A percentile compares a stretch with the other conserved stretches of the same genome.
Evolutionary conservation across 441 rosid genomes (phyloP).

Genomic region (Pelargonium citronellum): DNA sequence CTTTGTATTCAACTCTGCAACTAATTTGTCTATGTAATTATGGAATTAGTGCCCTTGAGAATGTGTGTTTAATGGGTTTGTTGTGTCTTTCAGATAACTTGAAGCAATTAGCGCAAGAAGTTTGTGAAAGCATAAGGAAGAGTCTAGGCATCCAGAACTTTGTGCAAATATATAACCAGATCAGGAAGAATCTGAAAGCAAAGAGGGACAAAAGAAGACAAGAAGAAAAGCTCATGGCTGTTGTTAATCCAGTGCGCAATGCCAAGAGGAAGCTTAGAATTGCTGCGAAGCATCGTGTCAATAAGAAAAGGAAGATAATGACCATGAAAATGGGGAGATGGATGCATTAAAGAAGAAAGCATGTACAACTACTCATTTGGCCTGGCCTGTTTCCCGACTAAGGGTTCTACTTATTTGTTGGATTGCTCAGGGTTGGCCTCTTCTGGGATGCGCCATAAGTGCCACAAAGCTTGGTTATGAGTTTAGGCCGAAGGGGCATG

Average conservation of each 20-base stretch:
- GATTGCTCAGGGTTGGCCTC: too few species aligned
- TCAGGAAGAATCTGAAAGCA: conserved; percentile 50
- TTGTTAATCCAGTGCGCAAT: conserved; percentile 66
- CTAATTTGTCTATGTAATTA: not conserved
- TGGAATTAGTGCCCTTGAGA: too few species aligned
- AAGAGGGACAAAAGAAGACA: conserved; percentile 75
- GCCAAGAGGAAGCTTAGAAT: conserved; percentile 81
- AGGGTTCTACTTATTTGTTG: too few species aligned
- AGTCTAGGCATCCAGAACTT: conserved; percentile 52
- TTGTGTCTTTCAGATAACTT: conserved; percentile 45
- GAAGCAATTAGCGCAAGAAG: conserved; percentile 70
- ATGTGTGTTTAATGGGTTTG: conserved; percentile 5
- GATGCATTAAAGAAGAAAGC: conserved; percentile 26
- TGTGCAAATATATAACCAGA: conserved; percentile 49
- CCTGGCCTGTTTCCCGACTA: not conserved
- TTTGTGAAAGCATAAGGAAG: conserved; percentile 43
- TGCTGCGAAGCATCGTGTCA: conserved; percentile 65
- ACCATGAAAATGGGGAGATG: conserved; percentile 59
- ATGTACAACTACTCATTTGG: not conserved
- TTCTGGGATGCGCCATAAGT: too few species aligned
- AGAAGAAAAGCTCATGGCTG: conserved; percentile 83
- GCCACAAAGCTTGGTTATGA: too few species aligned
- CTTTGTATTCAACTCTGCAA: not conserved
- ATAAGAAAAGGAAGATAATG: conserved; percentile 79
- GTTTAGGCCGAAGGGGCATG: too few species aligned